Evolutionary conservation across 2,329 filamentous ascomycete species (phyloP).

Genomic region (Leptographium flavum): DNA sequence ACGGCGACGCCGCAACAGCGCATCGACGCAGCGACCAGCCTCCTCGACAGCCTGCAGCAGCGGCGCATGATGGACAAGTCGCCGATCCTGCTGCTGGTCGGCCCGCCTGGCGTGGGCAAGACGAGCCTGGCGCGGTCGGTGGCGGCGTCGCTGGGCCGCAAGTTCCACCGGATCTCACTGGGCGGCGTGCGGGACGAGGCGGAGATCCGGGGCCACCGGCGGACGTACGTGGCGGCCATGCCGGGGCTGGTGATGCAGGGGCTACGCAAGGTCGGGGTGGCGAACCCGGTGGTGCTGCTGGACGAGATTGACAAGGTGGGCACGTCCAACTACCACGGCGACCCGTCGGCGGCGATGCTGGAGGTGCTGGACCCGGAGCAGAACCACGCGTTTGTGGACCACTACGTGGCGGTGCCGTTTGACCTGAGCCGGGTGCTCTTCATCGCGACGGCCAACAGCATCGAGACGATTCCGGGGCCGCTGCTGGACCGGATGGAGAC

Average conservation of each 20-base stretch:
- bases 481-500: slow-evolving; percentile 95
- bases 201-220: slow-evolving; percentile 85
- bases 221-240: slow-evolving; percentile 98
- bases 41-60: slow-evolving; percentile 57
- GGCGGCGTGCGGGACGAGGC: slow-evolving; percentile 93
- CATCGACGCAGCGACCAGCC: not conserved
- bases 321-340: slow-evolving; percentile 79
- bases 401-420: slow-evolving; percentile 91
- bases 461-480: slow-evolving; percentile 91
- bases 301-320: slow-evolving; percentile 98
- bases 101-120: slow-evolving; percentile 90
- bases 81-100: slow-evolving; percentile 83
- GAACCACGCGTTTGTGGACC: slow-evolving; percentile 87
- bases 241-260: slow-evolving; percentile 89
- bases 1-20: not conserved
- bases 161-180: slow-evolving; percentile 93
- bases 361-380: slow-evolving; percentile 96
- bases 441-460: slow-evolving; percentile 88
- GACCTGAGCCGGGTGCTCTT: slow-evolving; percentile 95
- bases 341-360: slow-evolving; percentile 93
- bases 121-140: slow-evolving; percentile 90
- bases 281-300: slow-evolving; percentile 87
- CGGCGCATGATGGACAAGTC: slow-evolving; percentile 89
- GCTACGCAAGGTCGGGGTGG: slow-evolving; percentile 85
- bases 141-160: slow-evolving; percentile 78